Percentiles rank a stretch among this genome's conserved stretches.
phyloP scores from a whole-genome alignment of 257 asterid species.

The Lantana camara region DNA sequence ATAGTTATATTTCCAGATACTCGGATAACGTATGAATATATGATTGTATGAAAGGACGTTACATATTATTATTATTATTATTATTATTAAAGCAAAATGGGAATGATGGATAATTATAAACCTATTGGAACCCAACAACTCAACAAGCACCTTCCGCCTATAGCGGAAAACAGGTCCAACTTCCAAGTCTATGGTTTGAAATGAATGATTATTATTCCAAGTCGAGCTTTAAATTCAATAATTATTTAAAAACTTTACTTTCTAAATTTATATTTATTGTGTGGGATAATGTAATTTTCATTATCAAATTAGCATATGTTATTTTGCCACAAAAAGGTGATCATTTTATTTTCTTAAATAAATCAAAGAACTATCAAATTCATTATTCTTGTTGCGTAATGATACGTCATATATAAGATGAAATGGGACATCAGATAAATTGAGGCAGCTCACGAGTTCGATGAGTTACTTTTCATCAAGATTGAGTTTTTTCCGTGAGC shows the following conservation, averaged over 20 bases:
- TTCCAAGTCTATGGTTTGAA: not conserved
- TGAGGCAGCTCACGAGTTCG: no score
- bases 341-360: no score
- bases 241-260: not conserved
- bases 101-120: not conserved
- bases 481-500: no score
- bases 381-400: no score
- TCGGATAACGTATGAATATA: no score
- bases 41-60: no score
- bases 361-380: no score
- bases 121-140: not conserved
- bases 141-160: not conserved
- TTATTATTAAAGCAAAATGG: not conserved
- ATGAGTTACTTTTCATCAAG: no score
- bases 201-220: not conserved
- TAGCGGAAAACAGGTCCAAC: not conserved
- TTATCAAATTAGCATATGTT: not conserved
- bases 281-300: not conserved
- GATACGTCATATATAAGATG: no score
- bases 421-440: no score
- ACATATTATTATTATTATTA: no score
- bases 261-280: not conserved
- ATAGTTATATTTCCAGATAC: no score
- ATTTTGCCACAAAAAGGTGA: not conserved
- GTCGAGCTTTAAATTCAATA: not conserved